Evolutionary conservation across 352 stramenopile species (phyloP).

Genomic region (Paralagenidium karlingii): DNA sequence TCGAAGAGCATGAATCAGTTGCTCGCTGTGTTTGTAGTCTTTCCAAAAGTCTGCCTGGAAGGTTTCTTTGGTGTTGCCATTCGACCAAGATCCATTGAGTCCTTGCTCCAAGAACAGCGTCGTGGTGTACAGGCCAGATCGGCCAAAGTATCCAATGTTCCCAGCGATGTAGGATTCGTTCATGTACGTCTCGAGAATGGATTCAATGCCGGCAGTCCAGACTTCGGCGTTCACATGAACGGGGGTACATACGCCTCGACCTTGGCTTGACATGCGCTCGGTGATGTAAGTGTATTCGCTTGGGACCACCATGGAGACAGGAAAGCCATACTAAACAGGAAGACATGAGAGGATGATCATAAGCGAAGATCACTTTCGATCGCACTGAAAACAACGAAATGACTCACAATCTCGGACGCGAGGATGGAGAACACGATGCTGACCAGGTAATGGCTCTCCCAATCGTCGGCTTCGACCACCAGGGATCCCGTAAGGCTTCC

Average conservation of each 20-base stretch:
- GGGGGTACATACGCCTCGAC: conserved; percentile 22
- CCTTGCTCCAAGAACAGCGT: conserved; percentile 18
- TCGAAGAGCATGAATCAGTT: conserved; percentile 16
- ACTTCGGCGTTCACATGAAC: conserved; percentile 45
- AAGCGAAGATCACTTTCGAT: too few relatives aligned
- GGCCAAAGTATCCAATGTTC: conserved; percentile 17
- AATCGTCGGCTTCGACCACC: conserved; percentile 15
- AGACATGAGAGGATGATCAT: too few relatives aligned
- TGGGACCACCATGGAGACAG: too few relatives aligned
- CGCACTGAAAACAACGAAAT: too few relatives aligned
- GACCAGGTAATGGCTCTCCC: too few relatives aligned
- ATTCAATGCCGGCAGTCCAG: conserved; percentile 18
- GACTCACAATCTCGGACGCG: conserved; percentile 21
- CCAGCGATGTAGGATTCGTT: conserved; percentile 23
- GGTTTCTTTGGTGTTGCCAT: conserved; percentile 6
- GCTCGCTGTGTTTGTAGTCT: conserved; percentile 24
- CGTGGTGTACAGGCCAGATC: conserved; percentile 24
- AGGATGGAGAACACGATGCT: conserved; percentile 32
- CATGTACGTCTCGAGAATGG: conserved; percentile 14
- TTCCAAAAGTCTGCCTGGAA: conserved; percentile 40
- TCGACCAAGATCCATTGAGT: conserved; percentile 11
- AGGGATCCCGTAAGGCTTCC: conserved; percentile 12
- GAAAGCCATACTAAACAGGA: too few relatives aligned
- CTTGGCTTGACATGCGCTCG: conserved; percentile 21
- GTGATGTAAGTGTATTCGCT: too few relatives aligned